A percentile compares a stretch with the other conserved stretches of the same genome.
phyloP scores from a whole-genome alignment of 345 rosid genomes.

The Cardiospermum halicacabum region DNA sequence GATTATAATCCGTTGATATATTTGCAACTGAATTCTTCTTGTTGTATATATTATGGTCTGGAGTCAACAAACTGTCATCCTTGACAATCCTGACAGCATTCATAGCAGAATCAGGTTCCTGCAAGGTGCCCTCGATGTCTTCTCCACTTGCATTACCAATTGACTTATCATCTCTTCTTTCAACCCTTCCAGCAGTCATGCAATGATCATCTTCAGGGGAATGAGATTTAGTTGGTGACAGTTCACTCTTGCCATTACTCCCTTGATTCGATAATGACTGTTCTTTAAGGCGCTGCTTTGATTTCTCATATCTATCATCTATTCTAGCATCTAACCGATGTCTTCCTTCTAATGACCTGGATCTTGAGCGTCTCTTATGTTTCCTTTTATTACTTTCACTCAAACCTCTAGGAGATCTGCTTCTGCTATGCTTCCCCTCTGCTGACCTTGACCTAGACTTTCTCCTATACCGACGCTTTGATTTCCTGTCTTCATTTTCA shows the following conservation, averaged over 20 bases:
- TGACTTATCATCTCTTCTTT: slow-evolving; percentile 19
- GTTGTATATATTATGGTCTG: slow-evolving; percentile 16
- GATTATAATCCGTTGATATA: not conserved
- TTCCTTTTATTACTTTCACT: slow-evolving; percentile 49
- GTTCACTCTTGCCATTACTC: slow-evolving; percentile 30
- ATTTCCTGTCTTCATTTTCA: slow-evolving; percentile 42
- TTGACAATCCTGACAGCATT: slow-evolving; percentile 6
- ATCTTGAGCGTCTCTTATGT: slow-evolving; percentile 45
- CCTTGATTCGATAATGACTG: slow-evolving; percentile 44
- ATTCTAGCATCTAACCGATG: slow-evolving; percentile 31
- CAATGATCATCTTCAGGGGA: slow-evolving; percentile 33
- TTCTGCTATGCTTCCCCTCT: slow-evolving; percentile 43
- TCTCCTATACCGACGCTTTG: slow-evolving; percentile 53
- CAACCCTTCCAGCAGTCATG: slow-evolving; percentile 21
- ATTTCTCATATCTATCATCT: slow-evolving; percentile 39
- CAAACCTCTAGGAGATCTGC: slow-evolving; percentile 46
- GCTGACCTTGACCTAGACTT: slow-evolving; percentile 61
- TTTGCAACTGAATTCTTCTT: slow-evolving; percentile 11
- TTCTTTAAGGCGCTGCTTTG: slow-evolving; percentile 40
- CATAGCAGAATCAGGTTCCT: slow-evolving; percentile 14
- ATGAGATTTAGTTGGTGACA: slow-evolving; percentile 42
- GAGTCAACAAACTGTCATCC: slow-evolving; percentile 10
- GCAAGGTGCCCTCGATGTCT: slow-evolving; percentile 12
- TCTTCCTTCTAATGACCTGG: slow-evolving; percentile 50
- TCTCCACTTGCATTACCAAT: not conserved